phyloP scores from a whole-genome alignment of 1,284 basidiomycete species.

The Tremellales sp. region DNA sequence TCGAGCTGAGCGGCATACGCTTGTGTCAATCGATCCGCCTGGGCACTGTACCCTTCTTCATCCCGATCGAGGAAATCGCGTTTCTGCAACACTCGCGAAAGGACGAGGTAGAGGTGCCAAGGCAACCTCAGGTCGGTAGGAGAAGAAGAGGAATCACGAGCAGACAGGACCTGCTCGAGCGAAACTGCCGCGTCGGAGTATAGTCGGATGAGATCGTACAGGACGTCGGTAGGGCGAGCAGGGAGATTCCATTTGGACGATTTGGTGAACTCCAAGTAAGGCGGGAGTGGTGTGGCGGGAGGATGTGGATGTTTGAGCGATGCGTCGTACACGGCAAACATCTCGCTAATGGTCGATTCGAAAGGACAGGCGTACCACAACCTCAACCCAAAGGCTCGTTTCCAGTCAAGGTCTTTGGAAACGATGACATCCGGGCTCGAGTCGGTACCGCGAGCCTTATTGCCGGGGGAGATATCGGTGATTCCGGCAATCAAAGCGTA shows the following conservation, averaged over 20 bases:
- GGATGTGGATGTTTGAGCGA: conserved; percentile 49
- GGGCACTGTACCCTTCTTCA: conserved; percentile 67
- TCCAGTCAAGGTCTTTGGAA: conserved; percentile 88
- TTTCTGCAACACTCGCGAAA: conserved; percentile 73
- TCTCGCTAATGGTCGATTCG: conserved; percentile 66
- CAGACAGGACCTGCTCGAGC: conserved; percentile 54
- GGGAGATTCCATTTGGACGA: conserved; percentile 39
- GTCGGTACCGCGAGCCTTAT: conserved; percentile 55
- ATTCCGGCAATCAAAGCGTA: conserved; percentile 84
- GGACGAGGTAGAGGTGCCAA: conserved; percentile 89
- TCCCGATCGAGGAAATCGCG: conserved; percentile 82
- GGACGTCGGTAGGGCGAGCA: conserved; percentile 57
- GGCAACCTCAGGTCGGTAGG: conserved; percentile 76
- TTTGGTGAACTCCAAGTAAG: conserved; percentile 55
- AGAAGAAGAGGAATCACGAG: conserved; percentile 70
- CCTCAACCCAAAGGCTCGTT: conserved; percentile 82
- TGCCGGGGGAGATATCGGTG: conserved; percentile 61
- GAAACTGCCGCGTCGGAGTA: conserved; percentile 55
- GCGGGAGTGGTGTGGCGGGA: conserved; percentile 62
- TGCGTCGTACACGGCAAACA: conserved; percentile 64
- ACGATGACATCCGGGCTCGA: conserved; percentile 64
- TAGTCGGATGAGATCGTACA: conserved; percentile 79
- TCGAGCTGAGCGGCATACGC: conserved; percentile 87
- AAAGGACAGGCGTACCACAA: conserved; percentile 82
- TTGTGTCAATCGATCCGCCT: conserved; percentile 75